These are phyloP conservation scores for Gracilaria caudata DNA, from an alignment of 23 red algal genomes.

Conservation along the genomic window DNA sequence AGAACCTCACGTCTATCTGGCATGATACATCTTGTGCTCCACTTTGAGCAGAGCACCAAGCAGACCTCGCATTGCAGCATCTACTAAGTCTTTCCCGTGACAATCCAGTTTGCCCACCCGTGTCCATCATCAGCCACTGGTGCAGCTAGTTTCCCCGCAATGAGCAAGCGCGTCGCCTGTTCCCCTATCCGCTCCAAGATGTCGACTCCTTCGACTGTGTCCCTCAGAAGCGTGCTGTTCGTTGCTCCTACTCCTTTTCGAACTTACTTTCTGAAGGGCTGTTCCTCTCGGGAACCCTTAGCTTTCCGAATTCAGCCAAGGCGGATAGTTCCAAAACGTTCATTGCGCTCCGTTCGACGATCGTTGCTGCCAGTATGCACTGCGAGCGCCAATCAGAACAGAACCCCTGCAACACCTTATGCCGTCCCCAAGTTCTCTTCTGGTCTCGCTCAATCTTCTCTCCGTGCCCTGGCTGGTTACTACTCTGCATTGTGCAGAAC, in stretches of 20 bases:
- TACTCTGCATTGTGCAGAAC: constrained; percentile 19
- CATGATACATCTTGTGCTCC: background rate
- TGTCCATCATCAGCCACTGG: background rate
- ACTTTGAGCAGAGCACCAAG: background rate
- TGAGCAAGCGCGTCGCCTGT: background rate
- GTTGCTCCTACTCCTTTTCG: background rate
- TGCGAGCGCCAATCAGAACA: background rate
- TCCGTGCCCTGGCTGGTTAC: constrained; percentile 39
- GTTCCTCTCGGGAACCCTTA: background rate
- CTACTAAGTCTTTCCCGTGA: background rate
- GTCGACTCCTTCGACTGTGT: background rate
- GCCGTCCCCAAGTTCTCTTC: constrained; percentile 30
- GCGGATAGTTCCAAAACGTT: background rate
- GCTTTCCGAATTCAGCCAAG: background rate
- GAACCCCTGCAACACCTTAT: background rate
- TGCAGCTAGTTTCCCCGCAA: background rate
- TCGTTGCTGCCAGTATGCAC: background rate
- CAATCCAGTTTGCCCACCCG: too few relatives aligned
- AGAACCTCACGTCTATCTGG: background rate
- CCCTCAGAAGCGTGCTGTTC: background rate
- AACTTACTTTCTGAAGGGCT: background rate
- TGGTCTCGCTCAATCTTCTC: constrained; percentile 32
- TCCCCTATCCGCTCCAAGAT: background rate
- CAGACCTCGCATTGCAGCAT: background rate
- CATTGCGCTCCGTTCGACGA: background rate